Percentiles rank a stretch among this genome's conserved stretches.
Conservation (phyloP, 768 basidiomycete species). For the Piloderma croceum region DNA sequence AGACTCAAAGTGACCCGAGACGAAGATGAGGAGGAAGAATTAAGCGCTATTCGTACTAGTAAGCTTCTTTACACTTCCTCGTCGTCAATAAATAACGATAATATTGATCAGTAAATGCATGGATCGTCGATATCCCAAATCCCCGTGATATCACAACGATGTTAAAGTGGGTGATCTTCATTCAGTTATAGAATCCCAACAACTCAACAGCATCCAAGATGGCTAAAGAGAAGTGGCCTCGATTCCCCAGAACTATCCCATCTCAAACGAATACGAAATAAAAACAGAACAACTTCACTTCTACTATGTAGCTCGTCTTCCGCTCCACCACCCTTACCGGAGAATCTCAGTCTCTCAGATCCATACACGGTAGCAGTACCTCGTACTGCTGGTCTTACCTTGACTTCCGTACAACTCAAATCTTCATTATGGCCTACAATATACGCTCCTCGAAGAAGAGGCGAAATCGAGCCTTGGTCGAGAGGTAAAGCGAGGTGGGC, state of each 20-base stretch:
- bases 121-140: conserved; percentile 73
- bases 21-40: conserved; percentile 55
- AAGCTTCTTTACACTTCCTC: conserved; percentile 12
- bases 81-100: neutral
- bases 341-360: conserved; percentile 36
- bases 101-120: conserved; percentile 51
- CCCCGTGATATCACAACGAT: conserved; percentile 51
- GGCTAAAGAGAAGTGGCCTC: conserved; percentile 58
- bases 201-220: conserved; percentile 36
- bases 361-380: conserved; percentile 66
- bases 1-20: conserved; percentile 54
- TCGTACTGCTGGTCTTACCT: conserved; percentile 58
- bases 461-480: conserved; percentile 64
- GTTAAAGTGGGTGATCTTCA: conserved; percentile 45
- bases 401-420: conserved; percentile 59
- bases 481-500: conserved; percentile 70
- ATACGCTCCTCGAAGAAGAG: conserved; percentile 64
- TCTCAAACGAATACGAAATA: conserved; percentile 71
- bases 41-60: conserved; percentile 54
- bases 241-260: conserved; percentile 62
- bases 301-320: conserved; percentile 41
- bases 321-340: conserved; percentile 46
- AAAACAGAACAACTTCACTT: conserved; percentile 41
- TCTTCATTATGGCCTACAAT: conserved; percentile 81
- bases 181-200: neutral